Conservation (phyloP, 1,284 basidiomycete genomes). For the Gymnopus androsaceus region DNA sequence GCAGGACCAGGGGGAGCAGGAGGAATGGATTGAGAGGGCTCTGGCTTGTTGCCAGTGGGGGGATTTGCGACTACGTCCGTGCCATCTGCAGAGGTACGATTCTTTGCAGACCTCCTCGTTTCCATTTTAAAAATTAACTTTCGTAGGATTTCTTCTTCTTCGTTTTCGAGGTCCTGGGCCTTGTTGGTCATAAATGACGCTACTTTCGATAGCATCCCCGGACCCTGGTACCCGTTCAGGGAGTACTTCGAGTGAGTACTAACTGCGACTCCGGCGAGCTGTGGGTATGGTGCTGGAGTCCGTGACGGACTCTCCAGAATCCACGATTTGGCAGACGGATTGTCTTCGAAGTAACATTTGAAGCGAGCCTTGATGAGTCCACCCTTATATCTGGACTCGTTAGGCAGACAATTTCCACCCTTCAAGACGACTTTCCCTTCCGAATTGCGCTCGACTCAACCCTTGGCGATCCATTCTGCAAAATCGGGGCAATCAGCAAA, state of each 20-base stretch:
- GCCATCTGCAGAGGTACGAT: neutral
- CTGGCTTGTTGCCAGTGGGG: neutral
- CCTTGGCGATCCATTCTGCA: too few species aligned
- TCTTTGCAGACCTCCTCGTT: neutral
- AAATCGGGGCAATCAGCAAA: too few species aligned
- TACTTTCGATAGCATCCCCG: neutral
- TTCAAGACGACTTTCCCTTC: neutral
- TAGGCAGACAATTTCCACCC: neutral
- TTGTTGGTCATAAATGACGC: neutral
- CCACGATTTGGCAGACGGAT: neutral
- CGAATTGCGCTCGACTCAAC: neutral
- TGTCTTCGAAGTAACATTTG: neutral
- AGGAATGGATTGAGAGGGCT: neutral
- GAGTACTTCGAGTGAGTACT: neutral
- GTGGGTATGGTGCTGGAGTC: neutral
- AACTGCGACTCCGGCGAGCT: neutral
- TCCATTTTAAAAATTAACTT: neutral
- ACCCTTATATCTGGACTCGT: neutral
- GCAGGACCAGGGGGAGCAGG: neutral
- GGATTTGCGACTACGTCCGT: neutral
- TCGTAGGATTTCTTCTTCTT: neutral
- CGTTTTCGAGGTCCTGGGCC: neutral
- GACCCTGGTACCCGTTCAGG: too few species aligned
- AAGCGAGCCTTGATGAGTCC: neutral
- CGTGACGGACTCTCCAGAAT: neutral